phyloP scores from a whole-genome alignment of 371 early-diverging fungal species.

The Mortierella sp. region DNA sequence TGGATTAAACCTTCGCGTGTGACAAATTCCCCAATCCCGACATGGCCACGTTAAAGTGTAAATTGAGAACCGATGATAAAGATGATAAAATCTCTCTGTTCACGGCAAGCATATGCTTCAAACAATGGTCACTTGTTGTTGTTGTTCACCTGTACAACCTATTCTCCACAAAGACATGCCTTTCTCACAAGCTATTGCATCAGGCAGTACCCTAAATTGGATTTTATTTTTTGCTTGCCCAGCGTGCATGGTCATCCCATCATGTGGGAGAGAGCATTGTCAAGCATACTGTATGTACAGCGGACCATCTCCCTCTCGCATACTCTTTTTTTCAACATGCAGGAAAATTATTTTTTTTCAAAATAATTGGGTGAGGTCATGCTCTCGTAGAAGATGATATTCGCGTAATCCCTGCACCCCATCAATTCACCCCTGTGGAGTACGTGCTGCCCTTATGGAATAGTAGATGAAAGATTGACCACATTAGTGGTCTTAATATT shows the following conservation, averaged over 20 bases:
- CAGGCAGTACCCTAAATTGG: background rate
- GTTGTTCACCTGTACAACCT: too few species aligned
- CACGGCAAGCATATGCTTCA: too few species aligned
- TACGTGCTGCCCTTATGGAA: background rate
- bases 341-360: conserved; percentile 4
- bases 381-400: background rate
- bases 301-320: background rate
- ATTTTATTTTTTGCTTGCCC: background rate
- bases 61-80: too few species aligned
- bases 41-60: too few species aligned
- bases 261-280: conserved; percentile 31
- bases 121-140: too few species aligned
- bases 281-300: background rate
- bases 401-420: background rate
- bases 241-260: conserved; percentile 19
- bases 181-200: background rate
- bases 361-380: background rate
- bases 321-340: background rate
- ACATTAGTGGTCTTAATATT: background rate
- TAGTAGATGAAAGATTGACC: conserved; percentile 1
- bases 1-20: too few species aligned
- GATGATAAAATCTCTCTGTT: too few species aligned
- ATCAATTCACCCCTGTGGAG: background rate
- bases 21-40: too few species aligned
- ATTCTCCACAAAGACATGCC: too few species aligned